Evolutionary conservation across 306 rosid species (phyloP).

Genomic region (Datisca glomerata): DNA sequence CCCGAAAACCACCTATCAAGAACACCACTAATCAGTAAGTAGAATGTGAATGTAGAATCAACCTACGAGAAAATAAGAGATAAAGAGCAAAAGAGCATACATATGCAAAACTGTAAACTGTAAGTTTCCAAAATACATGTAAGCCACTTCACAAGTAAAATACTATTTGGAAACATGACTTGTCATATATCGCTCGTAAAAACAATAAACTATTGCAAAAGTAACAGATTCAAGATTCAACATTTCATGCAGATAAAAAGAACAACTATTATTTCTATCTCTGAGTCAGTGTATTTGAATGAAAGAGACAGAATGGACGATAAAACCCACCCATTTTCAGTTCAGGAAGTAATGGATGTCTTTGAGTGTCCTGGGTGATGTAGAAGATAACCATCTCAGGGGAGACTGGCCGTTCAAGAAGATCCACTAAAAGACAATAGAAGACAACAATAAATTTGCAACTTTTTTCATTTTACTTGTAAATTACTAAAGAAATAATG

Average conservation of each 20-base stretch:
- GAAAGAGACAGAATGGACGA: neutral
- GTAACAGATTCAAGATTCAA: too few species aligned
- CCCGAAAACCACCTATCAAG: conserved; percentile 75
- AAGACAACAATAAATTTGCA: too few species aligned
- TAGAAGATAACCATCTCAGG: conserved; percentile 79
- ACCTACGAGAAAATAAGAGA: neutral
- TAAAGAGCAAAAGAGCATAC: neutral
- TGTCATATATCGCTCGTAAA: neutral
- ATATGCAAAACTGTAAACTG: too few species aligned
- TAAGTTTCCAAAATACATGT: too few species aligned
- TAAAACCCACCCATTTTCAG: conserved; percentile 58
- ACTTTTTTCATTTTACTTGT: too few species aligned
- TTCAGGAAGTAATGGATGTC: conserved; percentile 86
- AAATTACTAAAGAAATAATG: conserved; percentile 4
- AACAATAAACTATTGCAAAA: too few species aligned
- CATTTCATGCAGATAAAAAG: neutral
- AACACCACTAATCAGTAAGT: conserved; percentile 14
- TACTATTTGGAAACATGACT: too few species aligned
- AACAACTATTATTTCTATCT: too few species aligned
- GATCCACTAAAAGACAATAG: conserved; percentile 43
- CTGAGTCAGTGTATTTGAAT: too few species aligned
- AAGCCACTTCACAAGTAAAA: too few species aligned
- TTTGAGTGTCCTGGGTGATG: conserved; percentile 92
- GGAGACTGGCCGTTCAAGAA: conserved; percentile 51
- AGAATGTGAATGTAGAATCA: conserved; percentile 7